Conservation (phyloP, 2,329 filamentous ascomycete genomes). For the Penicillium frequentans region DNA sequence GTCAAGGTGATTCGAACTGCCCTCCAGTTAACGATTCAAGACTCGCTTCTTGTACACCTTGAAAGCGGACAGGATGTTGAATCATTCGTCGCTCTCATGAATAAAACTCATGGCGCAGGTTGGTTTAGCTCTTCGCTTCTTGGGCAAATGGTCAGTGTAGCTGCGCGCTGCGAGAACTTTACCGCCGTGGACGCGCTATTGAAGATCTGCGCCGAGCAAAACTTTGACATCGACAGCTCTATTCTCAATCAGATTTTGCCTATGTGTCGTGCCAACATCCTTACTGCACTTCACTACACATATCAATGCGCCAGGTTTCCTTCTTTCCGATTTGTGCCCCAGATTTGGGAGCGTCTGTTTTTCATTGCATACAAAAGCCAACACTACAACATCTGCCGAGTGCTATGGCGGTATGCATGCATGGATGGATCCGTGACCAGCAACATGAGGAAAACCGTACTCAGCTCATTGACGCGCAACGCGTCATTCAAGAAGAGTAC, state of each 20-base stretch:
- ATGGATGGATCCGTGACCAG: slow-evolving; percentile 33
- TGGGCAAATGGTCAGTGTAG: slow-evolving; percentile 40
- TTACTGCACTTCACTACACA: slow-evolving; percentile 23
- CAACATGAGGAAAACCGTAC: slow-evolving; percentile 35
- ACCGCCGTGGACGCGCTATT: slow-evolving; percentile 31
- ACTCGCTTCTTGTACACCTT: slow-evolving; percentile 35
- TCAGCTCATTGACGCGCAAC: slow-evolving; percentile 32
- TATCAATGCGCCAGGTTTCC: slow-evolving; percentile 22
- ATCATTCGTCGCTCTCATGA: slow-evolving; percentile 40
- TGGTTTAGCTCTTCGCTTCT: slow-evolving; percentile 40
- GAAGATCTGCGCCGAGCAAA: slow-evolving; percentile 29
- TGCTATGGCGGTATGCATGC: slow-evolving; percentile 52
- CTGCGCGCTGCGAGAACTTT: slow-evolving; percentile 26
- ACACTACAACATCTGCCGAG: slow-evolving; percentile 45
- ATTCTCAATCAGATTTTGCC: slow-evolving; percentile 32
- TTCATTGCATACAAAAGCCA: slow-evolving; percentile 38
- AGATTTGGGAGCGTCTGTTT: slow-evolving; percentile 42
- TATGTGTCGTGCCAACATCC: slow-evolving; percentile 26
- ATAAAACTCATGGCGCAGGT: slow-evolving; percentile 32
- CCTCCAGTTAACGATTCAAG: slow-evolving; percentile 31
- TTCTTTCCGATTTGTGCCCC: slow-evolving; percentile 16
- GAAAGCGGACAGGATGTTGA: slow-evolving; percentile 33
- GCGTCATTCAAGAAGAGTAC: slow-evolving; percentile 6
- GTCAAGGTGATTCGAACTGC: slow-evolving; percentile 24
- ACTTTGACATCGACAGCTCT: slow-evolving; percentile 26